A percentile compares a stretch with the other conserved stretches of the same genome.
Evolutionary conservation across 371 early-diverging fungal genomes (phyloP).

Genomic region (Mortierella sp.): DNA sequence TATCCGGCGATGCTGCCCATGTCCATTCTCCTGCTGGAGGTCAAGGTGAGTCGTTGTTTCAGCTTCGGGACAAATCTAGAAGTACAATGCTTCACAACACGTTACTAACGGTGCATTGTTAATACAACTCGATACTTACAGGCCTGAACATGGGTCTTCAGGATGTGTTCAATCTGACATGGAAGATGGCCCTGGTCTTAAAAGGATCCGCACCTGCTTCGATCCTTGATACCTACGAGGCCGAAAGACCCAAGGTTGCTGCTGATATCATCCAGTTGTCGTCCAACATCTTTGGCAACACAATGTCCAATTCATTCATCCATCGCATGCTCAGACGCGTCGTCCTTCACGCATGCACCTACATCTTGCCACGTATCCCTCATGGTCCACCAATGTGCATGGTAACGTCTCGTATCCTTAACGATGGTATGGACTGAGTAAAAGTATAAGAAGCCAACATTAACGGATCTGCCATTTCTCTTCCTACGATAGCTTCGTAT

Average conservation of each 20-base stretch:
- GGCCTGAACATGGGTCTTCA: constrained; percentile 25
- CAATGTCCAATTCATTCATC: not conserved
- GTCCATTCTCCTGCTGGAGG: constrained; percentile 58
- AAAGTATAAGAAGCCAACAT: not conserved
- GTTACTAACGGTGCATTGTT: not conserved
- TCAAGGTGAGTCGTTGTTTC: constrained; percentile 11
- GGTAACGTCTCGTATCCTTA: not conserved
- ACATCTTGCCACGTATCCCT: constrained; percentile 1
- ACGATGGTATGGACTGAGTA: not conserved
- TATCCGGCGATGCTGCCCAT: constrained; percentile 61
- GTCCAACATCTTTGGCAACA: not conserved
- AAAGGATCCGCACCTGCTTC: constrained; percentile 7
- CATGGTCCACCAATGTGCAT: constrained; percentile 3
- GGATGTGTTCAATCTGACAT: constrained; percentile 24
- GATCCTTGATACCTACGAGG: constrained; percentile 15
- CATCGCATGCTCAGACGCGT: not conserved
- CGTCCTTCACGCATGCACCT: not conserved
- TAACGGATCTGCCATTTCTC: not conserved
- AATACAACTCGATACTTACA: not conserved
- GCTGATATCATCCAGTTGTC: constrained; percentile 5
- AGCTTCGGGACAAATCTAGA: not conserved
- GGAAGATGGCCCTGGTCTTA: constrained; percentile 28
- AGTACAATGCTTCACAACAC: not conserved
- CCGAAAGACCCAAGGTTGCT: constrained; percentile 7
- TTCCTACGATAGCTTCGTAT: constrained; percentile 9